A percentile compares a stretch with the other conserved stretches of the same genome.
Conservation (phyloP, 2,329 filamentous ascomycete genomes). For the Dendryphion nanum region DNA sequence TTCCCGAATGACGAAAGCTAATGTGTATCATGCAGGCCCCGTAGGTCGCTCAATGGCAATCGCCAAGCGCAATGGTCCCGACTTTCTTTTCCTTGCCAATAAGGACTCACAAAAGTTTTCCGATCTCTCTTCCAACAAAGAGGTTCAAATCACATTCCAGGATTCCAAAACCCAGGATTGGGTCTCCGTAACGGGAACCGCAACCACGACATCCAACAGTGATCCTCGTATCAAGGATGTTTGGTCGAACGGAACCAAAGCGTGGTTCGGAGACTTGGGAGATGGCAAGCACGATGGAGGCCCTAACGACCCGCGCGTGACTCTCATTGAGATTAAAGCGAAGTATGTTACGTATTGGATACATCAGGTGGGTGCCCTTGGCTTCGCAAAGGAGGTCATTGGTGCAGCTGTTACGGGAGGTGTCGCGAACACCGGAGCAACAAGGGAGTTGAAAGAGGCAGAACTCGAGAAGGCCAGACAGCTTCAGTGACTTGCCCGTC, state of each 20-base stretch:
- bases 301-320: slow-evolving; percentile 49
- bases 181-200: slow-evolving; percentile 47
- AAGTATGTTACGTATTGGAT: slow-evolving; percentile 42
- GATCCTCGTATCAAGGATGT: slow-evolving; percentile 52
- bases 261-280: slow-evolving; percentile 53
- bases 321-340: slow-evolving; percentile 39
- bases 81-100: slow-evolving; percentile 54
- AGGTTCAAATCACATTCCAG: slow-evolving; percentile 48
- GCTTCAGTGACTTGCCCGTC: neutral
- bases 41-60: slow-evolving; percentile 50
- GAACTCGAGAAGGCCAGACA: slow-evolving; percentile 6
- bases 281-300: slow-evolving; percentile 50
- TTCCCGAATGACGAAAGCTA: neutral
- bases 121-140: slow-evolving; percentile 44
- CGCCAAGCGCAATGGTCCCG: slow-evolving; percentile 56
- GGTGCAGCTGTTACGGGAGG: slow-evolving; percentile 37
- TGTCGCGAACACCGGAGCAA: slow-evolving; percentile 40
- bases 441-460: slow-evolving; percentile 28
- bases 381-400: slow-evolving; percentile 42
- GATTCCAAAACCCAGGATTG: slow-evolving; percentile 49
- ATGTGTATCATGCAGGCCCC: slow-evolving; percentile 27
- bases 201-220: slow-evolving; percentile 40
- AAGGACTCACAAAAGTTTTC: slow-evolving; percentile 47
- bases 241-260: slow-evolving; percentile 38
- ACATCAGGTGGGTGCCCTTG: slow-evolving; percentile 33